These are phyloP conservation scores for Physaria fendleri DNA, from an alignment of 345 rosid genomes.

Conservation along the genomic window DNA sequence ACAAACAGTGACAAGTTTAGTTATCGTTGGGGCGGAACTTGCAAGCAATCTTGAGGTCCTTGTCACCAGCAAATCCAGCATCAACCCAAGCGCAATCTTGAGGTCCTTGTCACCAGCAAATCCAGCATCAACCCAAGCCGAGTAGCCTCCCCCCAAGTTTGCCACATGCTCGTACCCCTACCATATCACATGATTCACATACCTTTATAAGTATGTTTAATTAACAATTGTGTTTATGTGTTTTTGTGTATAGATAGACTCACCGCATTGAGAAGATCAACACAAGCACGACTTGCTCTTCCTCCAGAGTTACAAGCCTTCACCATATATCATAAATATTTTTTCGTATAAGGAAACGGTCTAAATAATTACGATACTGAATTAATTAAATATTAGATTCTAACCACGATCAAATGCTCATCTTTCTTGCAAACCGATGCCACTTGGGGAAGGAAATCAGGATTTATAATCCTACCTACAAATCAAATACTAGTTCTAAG, in stretches of 20 bases:
- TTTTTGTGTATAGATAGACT: not conserved
- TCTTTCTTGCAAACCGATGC: conserved; percentile 35
- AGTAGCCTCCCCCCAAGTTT: conserved; percentile 46
- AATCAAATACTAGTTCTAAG: not conserved
- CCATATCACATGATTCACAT: not conserved
- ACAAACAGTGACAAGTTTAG: no score
- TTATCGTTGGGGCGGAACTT: conserved; percentile 28
- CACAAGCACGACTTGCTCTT: conserved; percentile 31
- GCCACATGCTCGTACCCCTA: conserved; percentile 38
- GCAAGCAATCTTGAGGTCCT: conserved; percentile 42
- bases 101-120: conserved; percentile 37
- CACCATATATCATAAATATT: not conserved
- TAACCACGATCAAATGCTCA: conserved; percentile 43
- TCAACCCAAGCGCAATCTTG: conserved; percentile 38
- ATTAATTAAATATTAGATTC: not conserved
- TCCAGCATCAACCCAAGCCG: conserved; percentile 45
- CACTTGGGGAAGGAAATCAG: conserved; percentile 38
- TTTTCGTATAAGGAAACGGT: not conserved
- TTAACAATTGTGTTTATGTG: not conserved
- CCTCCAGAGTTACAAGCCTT: conserved; percentile 38
- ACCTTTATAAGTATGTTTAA: no score
- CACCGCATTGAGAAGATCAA: conserved; percentile 39
- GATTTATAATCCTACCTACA: conserved; percentile 35
- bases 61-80: conserved; percentile 32
- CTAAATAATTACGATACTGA: not conserved